Evolutionary conservation across 1,284 basidiomycete species (phyloP), one percentile per base, ranked within the genome.

Genomic region (Athelia sp.): DNA sequence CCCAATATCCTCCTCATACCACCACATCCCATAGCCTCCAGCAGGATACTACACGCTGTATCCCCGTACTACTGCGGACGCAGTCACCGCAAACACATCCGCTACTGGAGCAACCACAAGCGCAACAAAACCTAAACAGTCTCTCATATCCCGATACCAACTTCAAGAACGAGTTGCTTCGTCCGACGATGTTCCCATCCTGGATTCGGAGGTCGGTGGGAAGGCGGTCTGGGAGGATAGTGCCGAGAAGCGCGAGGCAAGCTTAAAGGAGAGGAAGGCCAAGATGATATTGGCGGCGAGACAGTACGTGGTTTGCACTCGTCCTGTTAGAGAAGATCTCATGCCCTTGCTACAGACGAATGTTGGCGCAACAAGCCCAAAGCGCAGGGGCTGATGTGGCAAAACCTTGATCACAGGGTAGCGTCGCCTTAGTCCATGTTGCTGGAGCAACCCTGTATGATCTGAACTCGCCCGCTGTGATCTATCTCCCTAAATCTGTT

Each of bases 201-300:
- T 57, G 22, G 62, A 64, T 9, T 68, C 70, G 44, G 69, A 74
- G 19, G 71, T 72, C 0, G 82, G 81, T 2, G 84, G 82, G 3
- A 84, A 82, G 55, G 79, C 84, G 1, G 71, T 71, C 17, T 90
- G 89, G 88, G 87, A 90, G 62, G 81, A 82, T 52, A 85, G 74
- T 1, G 52, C 87, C 3, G 84, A 86, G 64, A 82, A 82, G 66
- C 73, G 88, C 19, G 87, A 90, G 62, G 80, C 79, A 4, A 89
- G 82, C 66, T 63, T 91, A 59, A 72, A 71, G 55, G 85, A 89
- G 59, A 70, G 88, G 53, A 90, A 91, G 67, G 87, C 84, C 14
- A 78, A 82, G 64, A 90, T 91, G 88, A 80, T 91, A 51, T 64
- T 91, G 54, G 88, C 86, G 35, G 88, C 88, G 1, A 72, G 88